Percentiles rank a stretch among this genome's conserved stretches.
Evolutionary conservation across 345 rosid species (phyloP).

Genomic region (Noccaea caerulescens): DNA sequence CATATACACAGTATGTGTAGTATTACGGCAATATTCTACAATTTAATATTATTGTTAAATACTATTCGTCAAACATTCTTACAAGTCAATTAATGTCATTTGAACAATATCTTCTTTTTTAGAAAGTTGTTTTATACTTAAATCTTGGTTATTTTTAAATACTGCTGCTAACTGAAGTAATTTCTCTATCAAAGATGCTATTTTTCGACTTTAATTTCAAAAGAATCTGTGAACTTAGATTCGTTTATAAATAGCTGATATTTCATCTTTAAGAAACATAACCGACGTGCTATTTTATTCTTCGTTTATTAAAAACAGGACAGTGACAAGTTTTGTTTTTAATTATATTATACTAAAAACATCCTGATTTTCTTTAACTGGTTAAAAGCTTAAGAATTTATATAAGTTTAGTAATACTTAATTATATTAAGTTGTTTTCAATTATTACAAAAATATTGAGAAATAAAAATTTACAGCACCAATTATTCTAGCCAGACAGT

Average conservation of each 20-base stretch:
- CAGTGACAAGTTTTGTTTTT: background rate
- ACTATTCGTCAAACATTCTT: background rate
- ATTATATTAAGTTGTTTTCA: background rate
- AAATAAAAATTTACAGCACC: background rate
- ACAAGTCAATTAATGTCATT: background rate
- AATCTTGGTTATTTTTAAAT: too few relatives aligned
- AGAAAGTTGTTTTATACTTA: too few relatives aligned
- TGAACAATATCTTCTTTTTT: too few relatives aligned
- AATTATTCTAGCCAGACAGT: background rate
- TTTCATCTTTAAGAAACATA: background rate
- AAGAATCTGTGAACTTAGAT: background rate
- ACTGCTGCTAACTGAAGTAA: background rate
- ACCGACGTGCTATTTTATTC: background rate
- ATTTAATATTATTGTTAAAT: background rate
- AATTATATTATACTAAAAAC: background rate
- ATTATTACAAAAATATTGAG: background rate
- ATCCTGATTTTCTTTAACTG: background rate
- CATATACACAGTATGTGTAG: background rate
- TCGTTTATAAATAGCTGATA: too few relatives aligned
- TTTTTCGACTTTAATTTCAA: background rate
- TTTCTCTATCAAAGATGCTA: background rate
- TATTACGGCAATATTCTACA: background rate
- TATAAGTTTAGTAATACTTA: background rate
- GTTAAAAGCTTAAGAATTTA: background rate
- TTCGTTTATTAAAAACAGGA: slow-evolving; percentile 4